Evolutionary conservation across 768 basidiomycete genomes (phyloP).

Genomic region (Mycena vulgaris): DNA sequence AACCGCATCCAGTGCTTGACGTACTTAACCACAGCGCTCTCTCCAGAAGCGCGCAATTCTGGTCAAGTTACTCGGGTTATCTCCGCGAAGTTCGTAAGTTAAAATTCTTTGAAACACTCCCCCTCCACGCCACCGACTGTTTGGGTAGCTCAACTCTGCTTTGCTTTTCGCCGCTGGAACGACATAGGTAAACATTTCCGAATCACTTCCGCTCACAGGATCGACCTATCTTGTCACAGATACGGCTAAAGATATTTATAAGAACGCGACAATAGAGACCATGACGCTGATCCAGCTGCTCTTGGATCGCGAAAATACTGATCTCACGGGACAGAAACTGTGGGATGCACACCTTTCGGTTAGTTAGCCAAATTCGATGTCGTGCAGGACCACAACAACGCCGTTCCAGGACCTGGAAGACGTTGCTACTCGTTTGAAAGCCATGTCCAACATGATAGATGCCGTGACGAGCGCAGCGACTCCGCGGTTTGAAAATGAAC

Average conservation of each 20-base stretch:
- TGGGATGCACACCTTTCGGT: slow-evolving; percentile 51
- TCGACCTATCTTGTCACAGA: slow-evolving; percentile 53
- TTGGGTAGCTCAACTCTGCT: slow-evolving; percentile 78
- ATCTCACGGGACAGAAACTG: slow-evolving; percentile 44
- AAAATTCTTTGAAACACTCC: slow-evolving; percentile 6
- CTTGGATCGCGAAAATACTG: slow-evolving; percentile 58
- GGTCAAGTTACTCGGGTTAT: slow-evolving; percentile 91
- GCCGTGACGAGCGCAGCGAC: background rate
- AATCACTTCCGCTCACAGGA: background rate
- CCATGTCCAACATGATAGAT: slow-evolving; percentile 18
- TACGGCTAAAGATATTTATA: slow-evolving; percentile 76
- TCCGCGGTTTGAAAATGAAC: slow-evolving; percentile 19
- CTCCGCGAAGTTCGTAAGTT: slow-evolving; percentile 84
- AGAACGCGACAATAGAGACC: slow-evolving; percentile 75
- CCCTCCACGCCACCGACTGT: background rate
- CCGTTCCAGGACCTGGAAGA: slow-evolving; percentile 48
- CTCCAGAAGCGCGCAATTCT: slow-evolving; percentile 84
- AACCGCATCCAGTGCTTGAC: slow-evolving; percentile 3
- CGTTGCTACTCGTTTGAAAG: slow-evolving; percentile 33
- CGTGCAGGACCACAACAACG: too few relatives aligned
- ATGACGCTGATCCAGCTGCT: slow-evolving; percentile 64
- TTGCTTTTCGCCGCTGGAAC: slow-evolving; percentile 80
- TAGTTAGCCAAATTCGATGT: too few relatives aligned
- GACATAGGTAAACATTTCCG: slow-evolving; percentile 71
- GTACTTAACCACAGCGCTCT: slow-evolving; percentile 65